A percentile compares a stretch with the other conserved stretches of the same genome.
These are phyloP conservation scores for Fraxinus excelsior DNA, from an alignment of 257 asterid genomes.

Conservation along the genomic window DNA sequence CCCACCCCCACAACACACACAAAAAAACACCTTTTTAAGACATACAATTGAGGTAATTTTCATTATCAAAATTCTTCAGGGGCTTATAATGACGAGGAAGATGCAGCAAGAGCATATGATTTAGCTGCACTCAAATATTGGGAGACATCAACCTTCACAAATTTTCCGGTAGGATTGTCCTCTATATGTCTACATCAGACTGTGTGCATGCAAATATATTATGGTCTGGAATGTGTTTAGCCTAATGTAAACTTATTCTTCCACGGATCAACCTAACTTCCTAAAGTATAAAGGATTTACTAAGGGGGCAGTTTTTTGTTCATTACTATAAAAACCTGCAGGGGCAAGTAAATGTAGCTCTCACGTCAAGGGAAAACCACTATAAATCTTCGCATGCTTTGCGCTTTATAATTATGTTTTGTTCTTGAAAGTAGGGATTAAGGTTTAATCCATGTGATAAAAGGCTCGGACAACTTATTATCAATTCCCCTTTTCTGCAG, in stretches of 20 bases:
- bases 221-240: too few species aligned
- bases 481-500: slow-evolving; percentile 28
- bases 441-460: too few species aligned
- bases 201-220: neutral
- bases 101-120: slow-evolving; percentile 61
- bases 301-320: neutral
- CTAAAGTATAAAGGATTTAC: too few species aligned
- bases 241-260: neutral
- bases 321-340: too few species aligned
- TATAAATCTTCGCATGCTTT: too few species aligned
- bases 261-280: too few species aligned
- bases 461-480: slow-evolving; percentile 1
- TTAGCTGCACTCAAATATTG: slow-evolving; percentile 58
- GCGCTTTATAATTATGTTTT: too few species aligned
- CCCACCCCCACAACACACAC: neutral
- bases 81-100: slow-evolving; percentile 59
- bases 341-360: neutral
- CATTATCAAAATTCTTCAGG: slow-evolving; percentile 25
- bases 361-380: too few species aligned
- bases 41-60: neutral
- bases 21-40: neutral
- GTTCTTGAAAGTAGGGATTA: too few species aligned
- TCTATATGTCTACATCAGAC: neutral
- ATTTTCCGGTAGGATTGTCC: slow-evolving; percentile 40
- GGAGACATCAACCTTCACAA: slow-evolving; percentile 54